Evolutionary conservation across 495 filamentous ascomycete species (phyloP), one percentile per base, ranked within the genome.

Genomic region (Podospora comata): DNA sequence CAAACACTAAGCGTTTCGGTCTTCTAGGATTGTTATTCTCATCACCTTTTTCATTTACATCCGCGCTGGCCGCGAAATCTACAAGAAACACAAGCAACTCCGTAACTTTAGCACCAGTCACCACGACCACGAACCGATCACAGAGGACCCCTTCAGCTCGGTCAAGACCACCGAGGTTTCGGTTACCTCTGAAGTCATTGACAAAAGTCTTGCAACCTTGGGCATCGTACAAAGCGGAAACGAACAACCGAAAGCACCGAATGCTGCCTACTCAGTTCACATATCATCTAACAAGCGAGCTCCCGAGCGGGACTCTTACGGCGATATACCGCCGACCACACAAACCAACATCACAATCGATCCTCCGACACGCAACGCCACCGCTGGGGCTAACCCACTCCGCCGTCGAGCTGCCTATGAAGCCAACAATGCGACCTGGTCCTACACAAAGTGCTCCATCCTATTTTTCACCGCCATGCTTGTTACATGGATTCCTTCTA

Each of bases 401-500:
- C 71, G 70, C 20, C 66, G 70, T 5, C 67, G 68, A 11, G 71
- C 70, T 2, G 66, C 70, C 3, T 74, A 72, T 66, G 77, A 84
- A 48, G 75, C 81, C 0, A 81, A 80, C 72, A 82, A 79, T 59
- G 88, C 87, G 11, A 87, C 89, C 3, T 94, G 89, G 88, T 87
- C 88, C 0, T 97, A 95, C 76, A 89, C 87, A 60, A 93, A 93
- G 68, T 93, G 91, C 67, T 90, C 92, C 0, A 85, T 94, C 71
- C 82, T 96, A 19, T 96, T 95, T 81, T 97, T 97, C 74, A 82
- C 89, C 28, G 91, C 91, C 0, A 81, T 96, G 58, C 81, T 93
- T 60, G 85, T 94, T 32, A 93, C 91, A 23, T 96, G 92, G 92
- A 88, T 94, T 7, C 93, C 93, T 0, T 94, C 91, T 0, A 90